A percentile compares a stretch with the other conserved stretches of the same genome.
Evolutionary conservation across 2,329 filamentous ascomycete species (phyloP).

Genomic region (Hypoxylon sp.): DNA sequence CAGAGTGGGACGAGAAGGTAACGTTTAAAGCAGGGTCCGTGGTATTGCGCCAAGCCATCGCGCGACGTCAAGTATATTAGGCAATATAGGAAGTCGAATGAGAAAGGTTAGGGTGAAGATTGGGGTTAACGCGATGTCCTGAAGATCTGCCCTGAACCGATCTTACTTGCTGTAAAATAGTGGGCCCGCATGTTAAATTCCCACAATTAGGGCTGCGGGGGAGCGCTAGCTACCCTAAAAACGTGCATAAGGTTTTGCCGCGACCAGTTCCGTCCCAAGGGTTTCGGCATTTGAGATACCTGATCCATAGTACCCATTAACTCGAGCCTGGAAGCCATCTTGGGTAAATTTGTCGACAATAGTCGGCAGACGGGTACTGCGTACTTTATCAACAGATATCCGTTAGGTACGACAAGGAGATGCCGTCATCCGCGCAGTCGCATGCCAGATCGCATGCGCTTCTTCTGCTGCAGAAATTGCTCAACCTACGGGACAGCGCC

Average conservation of each 20-base stretch:
- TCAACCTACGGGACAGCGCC: slow-evolving; percentile 82
- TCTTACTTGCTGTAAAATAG: slow-evolving; percentile 10
- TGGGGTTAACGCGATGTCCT: slow-evolving; percentile 1
- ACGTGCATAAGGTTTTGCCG: background rate
- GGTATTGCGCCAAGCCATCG: slow-evolving; percentile 11
- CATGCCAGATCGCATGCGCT: slow-evolving; percentile 88
- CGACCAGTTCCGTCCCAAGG: background rate
- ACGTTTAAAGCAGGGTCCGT: background rate
- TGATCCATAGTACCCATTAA: slow-evolving; percentile 26
- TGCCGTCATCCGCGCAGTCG: slow-evolving; percentile 70
- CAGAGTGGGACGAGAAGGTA: background rate
- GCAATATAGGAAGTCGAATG: slow-evolving; percentile 26
- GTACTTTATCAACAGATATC: background rate
- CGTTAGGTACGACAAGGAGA: slow-evolving; percentile 50
- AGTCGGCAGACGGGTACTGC: background rate
- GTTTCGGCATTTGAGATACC: slow-evolving; percentile 24
- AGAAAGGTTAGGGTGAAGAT: slow-evolving; percentile 5
- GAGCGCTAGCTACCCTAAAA: slow-evolving; percentile 4
- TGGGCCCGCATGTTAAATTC: slow-evolving; percentile 24
- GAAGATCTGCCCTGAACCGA: slow-evolving; percentile 29
- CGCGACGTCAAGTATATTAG: slow-evolving; percentile 26
- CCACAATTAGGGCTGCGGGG: slow-evolving; percentile 44
- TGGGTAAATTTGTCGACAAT: slow-evolving; percentile 9
- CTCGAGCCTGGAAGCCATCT: background rate
- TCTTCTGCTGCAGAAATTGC: slow-evolving; percentile 84